Conservation (phyloP, 768 basidiomycete genomes). For the Suillus weaverae region DNA sequence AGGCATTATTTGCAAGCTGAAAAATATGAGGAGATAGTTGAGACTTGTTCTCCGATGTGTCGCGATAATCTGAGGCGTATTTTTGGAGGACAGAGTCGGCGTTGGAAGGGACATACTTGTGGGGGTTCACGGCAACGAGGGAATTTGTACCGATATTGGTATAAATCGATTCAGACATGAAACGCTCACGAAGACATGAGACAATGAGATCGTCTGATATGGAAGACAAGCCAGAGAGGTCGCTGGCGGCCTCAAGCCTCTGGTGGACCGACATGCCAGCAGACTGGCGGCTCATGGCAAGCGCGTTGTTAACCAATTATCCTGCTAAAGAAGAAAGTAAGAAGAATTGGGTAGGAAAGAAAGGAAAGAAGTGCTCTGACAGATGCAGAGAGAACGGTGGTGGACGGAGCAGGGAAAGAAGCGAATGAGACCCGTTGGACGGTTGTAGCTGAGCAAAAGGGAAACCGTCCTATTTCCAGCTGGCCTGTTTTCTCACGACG, state of each 20-base stretch:
- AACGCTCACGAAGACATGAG: conserved; percentile 81
- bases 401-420: conserved; percentile 15
- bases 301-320: conserved; percentile 1
- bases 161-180: conserved; percentile 83
- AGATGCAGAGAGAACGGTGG: conserved; percentile 4
- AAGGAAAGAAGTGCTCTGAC: conserved; percentile 9
- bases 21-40: conserved; percentile 85
- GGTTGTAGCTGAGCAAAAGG: conserved; percentile 14
- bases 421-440: conserved; percentile 14
- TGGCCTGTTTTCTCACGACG: conserved; percentile 14
- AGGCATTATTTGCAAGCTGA: conserved; percentile 86
- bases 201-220: conserved; percentile 85
- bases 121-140: conserved; percentile 88
- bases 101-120: conserved; percentile 84
- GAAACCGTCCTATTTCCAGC: conserved; percentile 23
- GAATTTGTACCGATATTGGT: conserved; percentile 68
- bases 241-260: conserved; percentile 68
- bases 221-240: conserved; percentile 66
- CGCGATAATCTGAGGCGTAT: conserved; percentile 84
- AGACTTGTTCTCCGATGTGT: conserved; percentile 63
- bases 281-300: conserved; percentile 44
- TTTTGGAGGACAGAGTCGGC: conserved; percentile 82
- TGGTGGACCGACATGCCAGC: conserved; percentile 52
- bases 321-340: conserved; percentile 3
- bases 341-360: background rate